Percentiles rank a stretch among this genome's conserved stretches.
Conservation (phyloP, 805 yeast species). For the Saitoella complicata region DNA sequence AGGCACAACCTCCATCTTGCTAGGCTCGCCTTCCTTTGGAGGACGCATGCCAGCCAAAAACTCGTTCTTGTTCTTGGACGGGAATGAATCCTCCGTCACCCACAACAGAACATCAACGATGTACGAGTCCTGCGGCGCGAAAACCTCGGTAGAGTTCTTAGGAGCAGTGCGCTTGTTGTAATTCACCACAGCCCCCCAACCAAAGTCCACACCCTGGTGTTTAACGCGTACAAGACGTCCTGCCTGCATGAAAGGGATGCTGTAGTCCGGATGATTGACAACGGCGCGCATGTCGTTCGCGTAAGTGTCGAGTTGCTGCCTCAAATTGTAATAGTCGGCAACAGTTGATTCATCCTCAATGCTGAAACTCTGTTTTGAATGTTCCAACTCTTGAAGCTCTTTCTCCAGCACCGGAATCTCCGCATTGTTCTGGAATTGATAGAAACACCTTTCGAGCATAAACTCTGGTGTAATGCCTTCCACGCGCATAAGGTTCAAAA, state of each 20-base stretch:
- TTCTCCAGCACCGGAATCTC: slow-evolving; percentile 75
- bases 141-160: slow-evolving; percentile 38
- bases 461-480: slow-evolving; percentile 98
- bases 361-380: slow-evolving; percentile 30
- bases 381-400: slow-evolving; percentile 39
- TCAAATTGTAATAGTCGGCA: slow-evolving; percentile 68
- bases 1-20: slow-evolving; percentile 66
- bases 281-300: slow-evolving; percentile 64
- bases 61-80: slow-evolving; percentile 38
- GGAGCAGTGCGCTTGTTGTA: slow-evolving; percentile 46
- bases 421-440: slow-evolving; percentile 84
- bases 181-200: slow-evolving; percentile 88
- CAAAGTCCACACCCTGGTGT: slow-evolving; percentile 41
- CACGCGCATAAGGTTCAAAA: slow-evolving; percentile 84
- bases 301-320: slow-evolving; percentile 53
- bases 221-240: slow-evolving; percentile 52
- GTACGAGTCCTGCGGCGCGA: slow-evolving; percentile 76
- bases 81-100: slow-evolving; percentile 51
- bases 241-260: slow-evolving; percentile 66
- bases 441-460: slow-evolving; percentile 87
- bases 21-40: slow-evolving; percentile 50
- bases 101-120: slow-evolving; percentile 73
- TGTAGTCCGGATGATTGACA: slow-evolving; percentile 80
- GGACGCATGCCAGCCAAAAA: slow-evolving; percentile 85
- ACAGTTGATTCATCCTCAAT: slow-evolving; percentile 63